Evolutionary conservation across 257 asterid species (phyloP).

Genomic region (Gentiana dahurica): DNA sequence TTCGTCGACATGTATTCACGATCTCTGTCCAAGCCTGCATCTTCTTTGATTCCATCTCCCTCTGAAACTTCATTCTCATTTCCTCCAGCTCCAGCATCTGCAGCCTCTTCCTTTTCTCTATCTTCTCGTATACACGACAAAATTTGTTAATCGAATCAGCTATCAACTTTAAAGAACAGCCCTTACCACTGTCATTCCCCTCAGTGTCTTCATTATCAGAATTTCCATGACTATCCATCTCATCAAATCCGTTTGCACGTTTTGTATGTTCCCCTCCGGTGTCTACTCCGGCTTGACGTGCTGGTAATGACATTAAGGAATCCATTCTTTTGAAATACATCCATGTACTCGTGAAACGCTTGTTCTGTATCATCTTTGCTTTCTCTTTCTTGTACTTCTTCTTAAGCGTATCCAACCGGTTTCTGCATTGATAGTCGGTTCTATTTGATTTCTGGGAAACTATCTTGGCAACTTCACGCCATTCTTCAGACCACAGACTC

Average conservation of each 20-base stretch:
- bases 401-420: slow-evolving; percentile 78
- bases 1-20: slow-evolving; percentile 40
- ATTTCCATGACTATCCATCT: slow-evolving; percentile 59
- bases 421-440: slow-evolving; percentile 77
- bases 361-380: slow-evolving; percentile 25
- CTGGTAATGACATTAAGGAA: slow-evolving; percentile 31
- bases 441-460: slow-evolving; percentile 58
- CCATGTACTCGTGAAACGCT: slow-evolving; percentile 35
- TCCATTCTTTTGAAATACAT: slow-evolving; percentile 75
- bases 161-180: slow-evolving; percentile 37
- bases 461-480: slow-evolving; percentile 79
- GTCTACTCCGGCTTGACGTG: slow-evolving; percentile 47
- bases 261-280: slow-evolving; percentile 70
- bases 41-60: slow-evolving; percentile 67
- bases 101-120: slow-evolving; percentile 59
- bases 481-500: slow-evolving; percentile 80
- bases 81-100: slow-evolving; percentile 72
- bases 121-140: slow-evolving; percentile 62
- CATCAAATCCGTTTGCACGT: slow-evolving; percentile 54
- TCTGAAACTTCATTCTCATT: slow-evolving; percentile 66
- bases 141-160: slow-evolving; percentile 72
- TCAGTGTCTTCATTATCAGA: slow-evolving; percentile 45
- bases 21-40: slow-evolving; percentile 69
- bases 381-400: slow-evolving; percentile 90
- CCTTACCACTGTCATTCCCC: slow-evolving; percentile 10